Evolutionary conservation across 2,329 filamentous ascomycete genomes (phyloP).

Genomic region (Mycosphaerelloides madeirae): DNA sequence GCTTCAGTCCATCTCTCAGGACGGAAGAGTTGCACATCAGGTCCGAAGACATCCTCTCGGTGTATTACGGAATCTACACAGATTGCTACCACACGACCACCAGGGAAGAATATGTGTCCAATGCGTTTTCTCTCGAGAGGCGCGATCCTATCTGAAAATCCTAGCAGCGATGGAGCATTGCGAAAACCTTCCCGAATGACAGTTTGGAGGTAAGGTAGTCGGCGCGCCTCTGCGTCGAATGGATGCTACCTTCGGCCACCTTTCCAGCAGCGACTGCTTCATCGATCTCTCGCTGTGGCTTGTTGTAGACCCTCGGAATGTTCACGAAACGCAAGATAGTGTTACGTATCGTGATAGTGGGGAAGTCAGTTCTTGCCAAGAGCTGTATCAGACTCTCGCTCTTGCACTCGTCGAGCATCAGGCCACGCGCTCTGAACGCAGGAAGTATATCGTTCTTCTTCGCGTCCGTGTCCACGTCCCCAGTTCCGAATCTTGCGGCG

Average conservation of each 20-base stretch:
- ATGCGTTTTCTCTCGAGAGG: constrained; percentile 33
- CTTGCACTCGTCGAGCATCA: constrained; percentile 4
- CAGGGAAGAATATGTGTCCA: constrained; percentile 27
- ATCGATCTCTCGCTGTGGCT: constrained; percentile 46
- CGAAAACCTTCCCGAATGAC: constrained; percentile 39
- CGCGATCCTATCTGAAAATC: constrained; percentile 32
- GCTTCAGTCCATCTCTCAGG: constrained; percentile 45
- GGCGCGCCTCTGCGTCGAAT: constrained; percentile 20
- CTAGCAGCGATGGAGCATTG: constrained; percentile 34
- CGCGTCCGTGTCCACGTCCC: constrained; percentile 2
- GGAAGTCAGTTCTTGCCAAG: constrained; percentile 48
- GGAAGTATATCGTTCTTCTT: constrained; percentile 9
- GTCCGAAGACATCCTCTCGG: constrained; percentile 23
- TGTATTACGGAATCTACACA: constrained; percentile 21
- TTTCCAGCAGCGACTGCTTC: neutral
- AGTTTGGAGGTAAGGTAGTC: constrained; percentile 36
- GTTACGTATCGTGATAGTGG: constrained; percentile 41
- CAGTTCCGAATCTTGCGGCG: constrained; percentile 1
- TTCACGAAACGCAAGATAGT: constrained; percentile 13
- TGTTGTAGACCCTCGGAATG: constrained; percentile 35
- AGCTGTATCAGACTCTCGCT: constrained; percentile 5
- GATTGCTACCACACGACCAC: constrained; percentile 20
- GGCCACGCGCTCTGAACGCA: constrained; percentile 7
- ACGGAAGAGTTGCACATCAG: constrained; percentile 42
- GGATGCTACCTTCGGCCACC: neutral